Percentiles rank a stretch among this genome's conserved stretches.
These are phyloP conservation scores for Botrytis fabae DNA, from an alignment of 2,329 filamentous ascomycete species.

Conservation along the genomic window DNA sequence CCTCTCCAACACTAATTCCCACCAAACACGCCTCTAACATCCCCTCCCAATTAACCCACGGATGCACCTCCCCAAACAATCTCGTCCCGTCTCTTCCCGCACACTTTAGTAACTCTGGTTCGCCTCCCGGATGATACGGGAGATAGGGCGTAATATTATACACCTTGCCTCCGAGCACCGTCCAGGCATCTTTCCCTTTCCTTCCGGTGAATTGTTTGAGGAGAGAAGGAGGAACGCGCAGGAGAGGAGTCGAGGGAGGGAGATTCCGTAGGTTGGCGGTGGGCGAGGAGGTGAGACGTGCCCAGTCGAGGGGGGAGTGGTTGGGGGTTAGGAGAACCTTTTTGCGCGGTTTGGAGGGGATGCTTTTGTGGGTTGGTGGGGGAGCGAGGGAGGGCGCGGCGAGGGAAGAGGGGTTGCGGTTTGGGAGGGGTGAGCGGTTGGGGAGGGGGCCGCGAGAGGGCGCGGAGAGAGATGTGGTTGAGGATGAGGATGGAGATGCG, in stretches of 20 bases:
- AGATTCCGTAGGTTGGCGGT: conserved; percentile 67
- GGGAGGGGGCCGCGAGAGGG: conserved; percentile 30
- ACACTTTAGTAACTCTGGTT: conserved; percentile 66
- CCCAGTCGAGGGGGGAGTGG: conserved; percentile 96
- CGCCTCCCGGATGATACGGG: conserved; percentile 86
- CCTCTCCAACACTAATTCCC: conserved; percentile 62
- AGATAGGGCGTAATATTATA: conserved; percentile 93
- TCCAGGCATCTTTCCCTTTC: conserved; percentile 87
- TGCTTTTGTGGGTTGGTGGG: conserved; percentile 42
- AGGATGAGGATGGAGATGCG: too few species aligned
- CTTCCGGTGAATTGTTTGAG: conserved; percentile 78
- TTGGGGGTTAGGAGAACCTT: conserved; percentile 85
- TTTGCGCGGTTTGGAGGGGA: conserved; percentile 56
- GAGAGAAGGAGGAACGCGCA: conserved; percentile 79
- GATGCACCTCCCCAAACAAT: conserved; percentile 66
- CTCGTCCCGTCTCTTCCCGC: conserved; percentile 63
- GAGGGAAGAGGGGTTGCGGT: conserved; percentile 40
- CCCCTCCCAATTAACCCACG: conserved; percentile 72
- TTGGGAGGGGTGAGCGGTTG: conserved; percentile 31
- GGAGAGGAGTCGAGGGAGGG: conserved; percentile 52
- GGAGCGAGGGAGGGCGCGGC: conserved; percentile 51
- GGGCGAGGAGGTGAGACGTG: conserved; percentile 66
- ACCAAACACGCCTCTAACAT: conserved; percentile 66
- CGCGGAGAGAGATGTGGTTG: conserved; percentile 19
- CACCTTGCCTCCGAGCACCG: conserved; percentile 81